Conservation (phyloP, 805 yeast genomes). For the Saturnispora hagleri region DNA sequence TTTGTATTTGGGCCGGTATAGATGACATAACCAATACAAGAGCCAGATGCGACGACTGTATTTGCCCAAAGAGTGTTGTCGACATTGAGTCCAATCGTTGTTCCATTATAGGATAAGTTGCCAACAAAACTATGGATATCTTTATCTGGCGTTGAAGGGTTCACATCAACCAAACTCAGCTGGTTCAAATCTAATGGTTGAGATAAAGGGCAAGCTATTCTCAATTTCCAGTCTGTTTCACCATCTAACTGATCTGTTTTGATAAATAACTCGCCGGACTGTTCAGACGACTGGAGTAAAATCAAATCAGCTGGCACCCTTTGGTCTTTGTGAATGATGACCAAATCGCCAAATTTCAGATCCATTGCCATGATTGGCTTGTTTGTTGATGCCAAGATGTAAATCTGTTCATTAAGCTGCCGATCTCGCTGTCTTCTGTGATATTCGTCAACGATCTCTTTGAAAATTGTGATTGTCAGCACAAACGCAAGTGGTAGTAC, state of each 20-base stretch:
- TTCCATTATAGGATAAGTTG: slow-evolving; percentile 49
- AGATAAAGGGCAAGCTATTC: slow-evolving; percentile 68
- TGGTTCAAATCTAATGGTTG: slow-evolving; percentile 47
- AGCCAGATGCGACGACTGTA: slow-evolving; percentile 91
- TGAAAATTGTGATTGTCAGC: slow-evolving; percentile 82
- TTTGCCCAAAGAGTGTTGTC: slow-evolving; percentile 98
- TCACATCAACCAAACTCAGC: slow-evolving; percentile 45
- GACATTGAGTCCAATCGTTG: slow-evolving; percentile 57
- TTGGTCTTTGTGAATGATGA: slow-evolving; percentile 66
- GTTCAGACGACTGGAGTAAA: slow-evolving; percentile 72
- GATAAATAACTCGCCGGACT: slow-evolving; percentile 80
- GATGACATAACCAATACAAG: slow-evolving; percentile 77
- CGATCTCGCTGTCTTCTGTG: slow-evolving; percentile 82
- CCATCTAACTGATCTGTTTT: slow-evolving; percentile 98
- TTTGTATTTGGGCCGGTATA: slow-evolving; percentile 93
- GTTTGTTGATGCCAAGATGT: slow-evolving; percentile 50
- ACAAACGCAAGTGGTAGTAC: slow-evolving; percentile 94
- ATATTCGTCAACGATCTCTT: slow-evolving; percentile 92
- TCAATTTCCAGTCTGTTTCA: slow-evolving; percentile 96
- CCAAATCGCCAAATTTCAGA: slow-evolving; percentile 79
- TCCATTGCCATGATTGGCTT: slow-evolving; percentile 45
- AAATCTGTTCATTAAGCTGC: slow-evolving; percentile 79
- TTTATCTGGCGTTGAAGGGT: slow-evolving; percentile 75
- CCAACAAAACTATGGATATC: slow-evolving; percentile 79
- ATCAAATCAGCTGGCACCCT: slow-evolving; percentile 93